A percentile compares a stretch with the other conserved stretches of the same genome.
Evolutionary conservation across 2,329 filamentous ascomycete genomes (phyloP).

Genomic region (Fusarium sterilihyphosum): DNA sequence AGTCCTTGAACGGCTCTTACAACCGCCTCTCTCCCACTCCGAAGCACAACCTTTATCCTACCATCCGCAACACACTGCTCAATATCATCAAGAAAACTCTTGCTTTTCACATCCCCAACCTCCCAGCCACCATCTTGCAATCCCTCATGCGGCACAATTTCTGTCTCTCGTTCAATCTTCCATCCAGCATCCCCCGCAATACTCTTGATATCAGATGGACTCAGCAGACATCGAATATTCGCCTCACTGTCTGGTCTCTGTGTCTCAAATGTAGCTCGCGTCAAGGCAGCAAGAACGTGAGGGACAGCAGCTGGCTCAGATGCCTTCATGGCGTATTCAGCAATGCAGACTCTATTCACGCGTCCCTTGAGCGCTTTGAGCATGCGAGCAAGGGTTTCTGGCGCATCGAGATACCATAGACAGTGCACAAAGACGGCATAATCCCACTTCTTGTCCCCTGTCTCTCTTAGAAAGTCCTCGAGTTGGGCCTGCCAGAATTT

Average conservation of each 20-base stretch:
- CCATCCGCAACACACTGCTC: background rate
- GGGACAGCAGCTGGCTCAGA: background rate
- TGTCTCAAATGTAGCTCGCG: constrained; percentile 3
- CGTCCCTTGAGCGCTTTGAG: background rate
- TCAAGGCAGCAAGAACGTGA: background rate
- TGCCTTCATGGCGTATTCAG: constrained; percentile 15
- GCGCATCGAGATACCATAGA: constrained; percentile 1
- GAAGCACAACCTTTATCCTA: background rate
- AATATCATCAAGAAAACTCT: background rate
- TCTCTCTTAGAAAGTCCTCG: background rate
- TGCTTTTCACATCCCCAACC: background rate
- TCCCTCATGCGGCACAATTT: background rate
- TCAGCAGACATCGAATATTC: constrained; percentile 3
- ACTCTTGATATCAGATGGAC: background rate
- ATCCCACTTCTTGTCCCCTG: background rate
- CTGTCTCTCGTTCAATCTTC: background rate
- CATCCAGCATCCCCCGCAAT: background rate
- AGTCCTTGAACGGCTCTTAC: background rate
- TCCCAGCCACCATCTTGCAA: constrained; percentile 10
- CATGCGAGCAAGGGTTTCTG: background rate
- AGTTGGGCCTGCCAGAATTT: background rate
- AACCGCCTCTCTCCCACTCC: background rate
- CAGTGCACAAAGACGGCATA: constrained; percentile 11
- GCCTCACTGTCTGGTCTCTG: background rate
- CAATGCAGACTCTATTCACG: background rate